Percentiles rank a stretch among this genome's conserved stretches.
Conservation (phyloP, 495 filamentous ascomycete species). For the Chaetomidium leptoderma region DNA sequence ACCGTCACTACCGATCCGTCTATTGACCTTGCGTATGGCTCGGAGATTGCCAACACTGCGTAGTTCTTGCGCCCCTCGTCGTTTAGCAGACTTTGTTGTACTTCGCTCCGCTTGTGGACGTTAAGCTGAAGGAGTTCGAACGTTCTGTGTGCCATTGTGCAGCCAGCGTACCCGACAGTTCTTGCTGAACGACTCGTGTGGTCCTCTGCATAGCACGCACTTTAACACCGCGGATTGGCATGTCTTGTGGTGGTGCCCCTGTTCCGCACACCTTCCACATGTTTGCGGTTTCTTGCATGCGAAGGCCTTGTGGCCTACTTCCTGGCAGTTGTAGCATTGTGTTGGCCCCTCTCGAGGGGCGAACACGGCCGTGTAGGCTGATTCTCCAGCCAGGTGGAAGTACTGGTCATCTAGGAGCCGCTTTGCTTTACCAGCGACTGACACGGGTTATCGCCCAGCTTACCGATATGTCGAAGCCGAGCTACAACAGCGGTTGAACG, state of each 20-base stretch:
- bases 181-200: not conserved
- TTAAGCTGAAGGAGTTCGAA: no score
- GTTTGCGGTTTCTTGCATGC: not conserved
- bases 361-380: not conserved
- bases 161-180: not conserved
- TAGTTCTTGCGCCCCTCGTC: no score
- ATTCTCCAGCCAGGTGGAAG: not conserved
- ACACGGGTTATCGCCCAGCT: slow-evolving; percentile 38
- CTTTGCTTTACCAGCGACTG: slow-evolving; percentile 34
- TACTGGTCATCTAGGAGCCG: not conserved
- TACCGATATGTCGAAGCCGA: slow-evolving; percentile 39
- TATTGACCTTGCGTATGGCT: no score
- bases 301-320: not conserved
- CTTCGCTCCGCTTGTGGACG: no score
- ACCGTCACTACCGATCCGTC: no score
- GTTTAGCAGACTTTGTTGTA: no score
- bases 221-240: not conserved
- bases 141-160: no score
- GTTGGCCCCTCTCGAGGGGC: not conserved
- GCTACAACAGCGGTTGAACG: slow-evolving; percentile 36
- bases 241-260: not conserved
- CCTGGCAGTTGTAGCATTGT: not conserved
- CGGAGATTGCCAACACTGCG: no score
- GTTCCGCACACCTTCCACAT: not conserved
- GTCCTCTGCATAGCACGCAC: not conserved